A percentile compares a stretch with the other conserved stretches of the same genome.
phyloP scores from a whole-genome alignment of 805 yeast genomes.

The Clavispora asparagi region DNA sequence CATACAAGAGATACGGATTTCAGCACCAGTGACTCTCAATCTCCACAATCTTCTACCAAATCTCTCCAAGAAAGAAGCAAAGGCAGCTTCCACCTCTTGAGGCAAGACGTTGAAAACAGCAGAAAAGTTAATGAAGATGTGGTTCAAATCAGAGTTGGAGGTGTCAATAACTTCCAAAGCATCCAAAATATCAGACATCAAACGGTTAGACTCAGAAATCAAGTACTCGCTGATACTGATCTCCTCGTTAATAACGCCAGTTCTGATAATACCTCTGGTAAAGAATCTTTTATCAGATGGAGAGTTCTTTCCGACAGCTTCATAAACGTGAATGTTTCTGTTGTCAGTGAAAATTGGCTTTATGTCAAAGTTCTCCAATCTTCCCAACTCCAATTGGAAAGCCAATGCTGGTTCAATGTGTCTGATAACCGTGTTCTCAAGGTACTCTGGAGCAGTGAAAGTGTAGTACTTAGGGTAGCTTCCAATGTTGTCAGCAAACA shows the following conservation, averaged over 20 bases:
- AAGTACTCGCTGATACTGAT: slow-evolving; percentile 89
- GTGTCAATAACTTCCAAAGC: slow-evolving; percentile 93
- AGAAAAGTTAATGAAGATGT: slow-evolving; percentile 93
- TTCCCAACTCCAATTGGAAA: slow-evolving; percentile 90
- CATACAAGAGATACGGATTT: slow-evolving; percentile 90
- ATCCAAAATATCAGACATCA: slow-evolving; percentile 93
- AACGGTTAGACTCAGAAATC: slow-evolving; percentile 92
- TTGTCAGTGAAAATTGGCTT: slow-evolving; percentile 94
- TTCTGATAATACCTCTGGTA: slow-evolving; percentile 94
- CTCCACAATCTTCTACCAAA: slow-evolving; percentile 97
- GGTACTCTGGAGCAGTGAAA: slow-evolving; percentile 80
- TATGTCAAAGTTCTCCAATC: slow-evolving; percentile 91
- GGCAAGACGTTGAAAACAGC: slow-evolving; percentile 94
- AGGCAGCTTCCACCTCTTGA: slow-evolving; percentile 94
- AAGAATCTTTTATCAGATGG: slow-evolving; percentile 92
- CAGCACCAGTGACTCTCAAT: slow-evolving; percentile 94
- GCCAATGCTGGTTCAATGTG: slow-evolving; percentile 98
- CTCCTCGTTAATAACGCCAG: slow-evolving; percentile 91
- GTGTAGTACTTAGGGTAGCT: slow-evolving; percentile 93
- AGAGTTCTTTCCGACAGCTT: slow-evolving; percentile 91
- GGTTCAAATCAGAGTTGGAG: slow-evolving; percentile 92
- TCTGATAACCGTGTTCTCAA: slow-evolving; percentile 89
- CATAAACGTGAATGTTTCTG: slow-evolving; percentile 95
- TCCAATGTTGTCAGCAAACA: slow-evolving; percentile 79
- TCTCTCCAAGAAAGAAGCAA: slow-evolving; percentile 95